These are phyloP conservation scores for Colletotrichum navitas DNA, from an alignment of 2,329 filamentous ascomycete genomes.

Conservation along the genomic window DNA sequence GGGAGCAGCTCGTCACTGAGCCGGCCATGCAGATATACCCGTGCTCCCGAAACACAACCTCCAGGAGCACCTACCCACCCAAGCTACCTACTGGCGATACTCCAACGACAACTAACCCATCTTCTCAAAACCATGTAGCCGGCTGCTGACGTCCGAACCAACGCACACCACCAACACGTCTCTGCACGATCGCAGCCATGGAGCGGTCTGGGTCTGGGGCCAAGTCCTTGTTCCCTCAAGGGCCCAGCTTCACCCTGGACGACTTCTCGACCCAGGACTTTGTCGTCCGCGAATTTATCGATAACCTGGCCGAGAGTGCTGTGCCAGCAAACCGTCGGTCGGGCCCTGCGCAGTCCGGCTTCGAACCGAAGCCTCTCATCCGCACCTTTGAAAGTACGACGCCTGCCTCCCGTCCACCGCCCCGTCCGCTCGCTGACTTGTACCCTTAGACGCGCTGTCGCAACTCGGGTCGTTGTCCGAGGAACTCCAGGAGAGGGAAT, in stretches of 20 bases:
- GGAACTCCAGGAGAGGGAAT: conserved; percentile 90
- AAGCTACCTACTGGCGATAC: neutral
- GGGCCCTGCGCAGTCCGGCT: conserved; percentile 71
- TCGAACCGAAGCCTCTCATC: conserved; percentile 97
- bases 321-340: conserved; percentile 86
- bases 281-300: conserved; percentile 97
- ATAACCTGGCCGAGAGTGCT: conserved; percentile 88
- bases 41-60: conserved; percentile 36
- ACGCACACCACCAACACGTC: conserved; percentile 4
- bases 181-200: conserved; percentile 49
- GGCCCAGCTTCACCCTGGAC: conserved; percentile 87
- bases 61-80: neutral
- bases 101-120: neutral
- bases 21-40: conserved; percentile 23
- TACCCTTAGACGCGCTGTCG: conserved; percentile 68
- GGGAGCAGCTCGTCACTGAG: conserved; percentile 32
- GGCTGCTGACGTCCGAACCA: neutral
- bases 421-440: conserved; percentile 45
- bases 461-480: conserved; percentile 80
- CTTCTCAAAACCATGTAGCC: conserved; percentile 27
- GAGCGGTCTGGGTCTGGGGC: conserved; percentile 62
- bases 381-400: conserved; percentile 85
- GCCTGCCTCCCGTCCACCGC: neutral
- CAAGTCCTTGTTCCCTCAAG: conserved; percentile 80
- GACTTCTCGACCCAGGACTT: conserved; percentile 93